Evolutionary conservation across 2,329 filamentous ascomycete genomes (phyloP).

Genomic region (Aureobasidium sp.): DNA sequence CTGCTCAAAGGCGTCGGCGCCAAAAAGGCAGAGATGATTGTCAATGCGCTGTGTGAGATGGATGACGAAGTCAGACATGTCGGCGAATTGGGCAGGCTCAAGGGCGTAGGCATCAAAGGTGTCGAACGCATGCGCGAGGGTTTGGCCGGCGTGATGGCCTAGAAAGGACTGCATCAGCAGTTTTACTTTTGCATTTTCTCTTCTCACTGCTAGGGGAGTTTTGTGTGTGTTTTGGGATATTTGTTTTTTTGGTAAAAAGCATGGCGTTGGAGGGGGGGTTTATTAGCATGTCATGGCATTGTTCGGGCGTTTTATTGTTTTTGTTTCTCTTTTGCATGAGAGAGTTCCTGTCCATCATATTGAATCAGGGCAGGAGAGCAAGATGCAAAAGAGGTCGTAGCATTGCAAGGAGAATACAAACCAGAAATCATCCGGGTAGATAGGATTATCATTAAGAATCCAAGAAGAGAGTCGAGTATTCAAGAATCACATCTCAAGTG

Average conservation of each 20-base stretch:
- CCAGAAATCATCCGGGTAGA: background rate
- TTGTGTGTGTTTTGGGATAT: too few relatives aligned
- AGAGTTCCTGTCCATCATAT: background rate
- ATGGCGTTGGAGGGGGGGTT: background rate
- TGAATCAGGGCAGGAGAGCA: background rate
- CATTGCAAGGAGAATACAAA: background rate
- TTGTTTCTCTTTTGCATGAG: background rate
- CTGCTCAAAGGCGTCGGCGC: slow-evolving; percentile 63
- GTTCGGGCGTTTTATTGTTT: background rate
- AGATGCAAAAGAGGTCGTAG: background rate
- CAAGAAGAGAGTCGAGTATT: background rate
- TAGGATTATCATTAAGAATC: background rate
- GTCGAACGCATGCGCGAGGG: slow-evolving; percentile 46
- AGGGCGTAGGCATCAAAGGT: slow-evolving; percentile 44
- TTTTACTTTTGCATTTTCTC: background rate
- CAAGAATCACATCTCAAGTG: too few relatives aligned
- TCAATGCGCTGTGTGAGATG: slow-evolving; percentile 42
- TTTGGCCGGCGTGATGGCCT: slow-evolving; percentile 20
- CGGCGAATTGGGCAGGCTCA: slow-evolving; percentile 29
- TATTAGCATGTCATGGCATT: background rate
- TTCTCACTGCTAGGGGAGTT: background rate
- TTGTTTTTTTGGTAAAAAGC: background rate
- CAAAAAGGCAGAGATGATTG: slow-evolving; percentile 58
- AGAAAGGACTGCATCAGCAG: background rate
- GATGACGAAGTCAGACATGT: slow-evolving; percentile 28